Evolutionary conservation across 1,284 basidiomycete species (phyloP).

Genomic region (Puccinia hordei): DNA sequence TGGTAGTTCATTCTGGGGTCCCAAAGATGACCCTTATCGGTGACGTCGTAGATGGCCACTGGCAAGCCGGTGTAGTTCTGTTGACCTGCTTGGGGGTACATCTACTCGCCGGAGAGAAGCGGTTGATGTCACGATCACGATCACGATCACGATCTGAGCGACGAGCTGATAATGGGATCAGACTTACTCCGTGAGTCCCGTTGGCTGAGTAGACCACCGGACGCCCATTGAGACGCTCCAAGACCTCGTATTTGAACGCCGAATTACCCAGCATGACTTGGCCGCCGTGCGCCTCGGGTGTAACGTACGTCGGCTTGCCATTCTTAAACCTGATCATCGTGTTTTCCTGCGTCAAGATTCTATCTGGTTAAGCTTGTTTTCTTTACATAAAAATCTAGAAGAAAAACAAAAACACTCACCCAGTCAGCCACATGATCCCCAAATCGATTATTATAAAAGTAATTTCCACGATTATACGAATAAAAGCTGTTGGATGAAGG

Average conservation of each 20-base stretch:
- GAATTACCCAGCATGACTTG: constrained; percentile 29
- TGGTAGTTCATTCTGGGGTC: constrained; percentile 35
- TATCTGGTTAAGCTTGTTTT: not conserved
- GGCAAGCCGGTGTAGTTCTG: constrained; percentile 42
- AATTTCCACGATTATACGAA: constrained; percentile 46
- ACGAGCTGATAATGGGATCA: not conserved
- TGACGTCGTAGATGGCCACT: constrained; percentile 28
- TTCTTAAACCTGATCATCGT: constrained; percentile 46
- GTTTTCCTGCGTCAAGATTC: no score
- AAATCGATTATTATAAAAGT: constrained; percentile 48
- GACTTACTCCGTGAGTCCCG: constrained; percentile 36
- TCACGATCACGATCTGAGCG: not conserved
- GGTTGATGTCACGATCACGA: no score
- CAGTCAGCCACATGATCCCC: constrained; percentile 45
- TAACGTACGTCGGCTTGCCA: constrained; percentile 32
- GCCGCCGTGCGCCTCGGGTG: constrained; percentile 43
- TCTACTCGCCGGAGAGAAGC: not conserved
- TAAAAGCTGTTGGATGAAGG: constrained; percentile 21
- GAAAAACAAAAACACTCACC: constrained; percentile 38
- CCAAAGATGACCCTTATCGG: constrained; percentile 37
- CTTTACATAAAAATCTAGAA: not conserved
- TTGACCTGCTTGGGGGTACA: constrained; percentile 42
- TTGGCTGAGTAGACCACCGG: constrained; percentile 43
- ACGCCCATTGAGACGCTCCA: constrained; percentile 26
- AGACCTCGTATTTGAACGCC: constrained; percentile 24